Evolutionary conservation across 495 filamentous ascomycete genomes (phyloP).

Genomic region (Oidiodendron maius): DNA sequence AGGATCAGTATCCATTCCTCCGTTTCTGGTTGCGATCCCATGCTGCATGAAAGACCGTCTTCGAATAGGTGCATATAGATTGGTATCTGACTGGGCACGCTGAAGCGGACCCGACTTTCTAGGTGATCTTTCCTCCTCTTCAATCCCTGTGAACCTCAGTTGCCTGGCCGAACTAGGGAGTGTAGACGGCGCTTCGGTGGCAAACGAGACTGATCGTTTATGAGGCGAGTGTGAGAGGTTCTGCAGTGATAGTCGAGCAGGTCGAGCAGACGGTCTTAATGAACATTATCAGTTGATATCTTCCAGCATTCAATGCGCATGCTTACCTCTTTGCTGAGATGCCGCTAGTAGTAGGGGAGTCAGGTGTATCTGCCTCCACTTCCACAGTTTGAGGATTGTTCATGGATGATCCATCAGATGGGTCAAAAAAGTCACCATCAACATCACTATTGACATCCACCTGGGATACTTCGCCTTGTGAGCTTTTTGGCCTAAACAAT

Average conservation of each 20-base stretch:
- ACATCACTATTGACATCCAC: background rate
- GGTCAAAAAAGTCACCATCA: background rate
- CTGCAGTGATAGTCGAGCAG: slow-evolving; percentile 13
- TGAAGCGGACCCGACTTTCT: background rate
- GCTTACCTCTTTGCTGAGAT: background rate
- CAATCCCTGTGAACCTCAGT: background rate
- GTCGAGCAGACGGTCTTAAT: slow-evolving; percentile 4
- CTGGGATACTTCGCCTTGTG: slow-evolving; percentile 2
- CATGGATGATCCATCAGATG: slow-evolving; percentile 1
- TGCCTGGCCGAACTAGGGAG: background rate
- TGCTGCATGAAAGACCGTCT: slow-evolving; percentile 17
- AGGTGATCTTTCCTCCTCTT: background rate
- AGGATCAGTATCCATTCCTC: slow-evolving; percentile 10
- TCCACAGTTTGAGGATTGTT: background rate
- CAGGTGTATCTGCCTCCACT: background rate
- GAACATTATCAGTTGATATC: slow-evolving; percentile 3
- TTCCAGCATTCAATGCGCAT: background rate
- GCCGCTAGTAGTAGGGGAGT: background rate
- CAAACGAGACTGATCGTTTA: slow-evolving; percentile 9
- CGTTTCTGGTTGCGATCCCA: slow-evolving; percentile 20
- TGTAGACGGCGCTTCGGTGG: slow-evolving; percentile 12
- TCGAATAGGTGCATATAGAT: slow-evolving; percentile 16
- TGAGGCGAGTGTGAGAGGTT: slow-evolving; percentile 4
- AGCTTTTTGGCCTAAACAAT: slow-evolving; percentile 18
- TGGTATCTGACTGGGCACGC: slow-evolving; percentile 13